Base-by-base conservation (phyloP, 306 rosid species). In the Gillenia trifoliata region DNA sequence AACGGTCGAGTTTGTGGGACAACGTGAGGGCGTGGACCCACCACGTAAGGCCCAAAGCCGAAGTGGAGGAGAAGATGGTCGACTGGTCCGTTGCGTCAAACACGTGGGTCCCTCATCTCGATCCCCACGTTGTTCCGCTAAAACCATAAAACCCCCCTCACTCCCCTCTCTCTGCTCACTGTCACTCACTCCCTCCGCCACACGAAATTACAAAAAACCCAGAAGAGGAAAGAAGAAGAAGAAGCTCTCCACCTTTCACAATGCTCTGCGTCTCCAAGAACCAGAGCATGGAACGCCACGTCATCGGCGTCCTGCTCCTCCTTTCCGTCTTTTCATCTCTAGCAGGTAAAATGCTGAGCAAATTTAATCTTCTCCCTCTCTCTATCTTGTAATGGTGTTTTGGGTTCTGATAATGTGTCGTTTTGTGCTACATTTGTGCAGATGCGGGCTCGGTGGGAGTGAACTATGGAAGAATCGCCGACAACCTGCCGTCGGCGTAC, bases 391-490 rank as follows among this genome's bases (percentile, higher is more conserved):
- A 62, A 62, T 62, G 11, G 22, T 62, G 66, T 30, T 62, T 57
- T 16, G 40, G 40, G 38, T 56, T 56, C 12, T 64, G 0, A 47
- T 33, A 10, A 17, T 25, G 22, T 49, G 60, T 26, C 10, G 20
- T 22, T 8, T 55, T 38, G 3, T 23, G 25, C 40, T 19, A 43
- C 67, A 41, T 66, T 23, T 75, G 40, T 82, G n/a, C 95, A 87
- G 88, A 94, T 74, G 89, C 84, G 25, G 98, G 88, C 7, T 87
- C 97, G 2, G 77, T 95, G 0, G 99, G 99, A 25, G 90, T 95
- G 20, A 95, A 95, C 98, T 95, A 95, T 47, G 99, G 99, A 0
- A 80, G 99, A 25, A 43, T 95, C 19, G 98, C 96, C 0, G 87
- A 92, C 87, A 82, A 95, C 80, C 95, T 95, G 6, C 99, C 99